Evolutionary conservation across 768 basidiomycete genomes (phyloP), one percentile per base, ranked within the genome.

Genomic region (Pleurotus djamor): DNA sequence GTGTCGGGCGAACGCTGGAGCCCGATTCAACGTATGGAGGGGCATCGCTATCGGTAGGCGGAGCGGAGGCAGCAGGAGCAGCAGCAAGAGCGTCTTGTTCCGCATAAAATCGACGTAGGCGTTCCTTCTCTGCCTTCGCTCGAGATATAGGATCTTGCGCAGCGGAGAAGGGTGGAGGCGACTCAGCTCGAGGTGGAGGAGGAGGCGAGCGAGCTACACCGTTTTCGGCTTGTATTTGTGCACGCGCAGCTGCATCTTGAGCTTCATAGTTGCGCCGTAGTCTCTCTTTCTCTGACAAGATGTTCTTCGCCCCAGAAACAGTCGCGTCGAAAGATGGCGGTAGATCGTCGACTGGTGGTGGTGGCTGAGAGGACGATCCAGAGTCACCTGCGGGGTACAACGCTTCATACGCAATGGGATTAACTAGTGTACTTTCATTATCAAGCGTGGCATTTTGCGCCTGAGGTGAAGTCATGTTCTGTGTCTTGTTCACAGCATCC

Each of bases 241-340:
- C 65, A 36, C 64, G 57, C 41, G 78, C 83, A 5, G 81, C 84
- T 14, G 83, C 83, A 65, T 94, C 91, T 58, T 82, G 85, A 5
- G 79, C 83, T 60, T 88, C 91, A 62, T 83, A 89, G 13, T 79
- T 81, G 36, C 80, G 76, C 45, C 87, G 81, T 58, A 92, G 62
- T 17, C 79, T 74, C 66, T 91, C 91, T 69, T 94, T 94, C 70
- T 94, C 92, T 5, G 81, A 73, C 13, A 80, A 64, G 50, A 73
- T 73, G 0, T 79, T 73, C 45, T 61, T 72, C 55, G 68, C 77
- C 65, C 66, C 73, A 67, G 43, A 67, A 64, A 69, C 70, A 4
- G 71, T 50, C 17, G 52, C 36, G 14, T 83, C 81, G 63, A 86
- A 86, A 1, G 86, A 77, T 4, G 87, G 86, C 5, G 85, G 85